phyloP scores from a whole-genome alignment of 1,284 basidiomycete species.

The Flammula alnicola region DNA sequence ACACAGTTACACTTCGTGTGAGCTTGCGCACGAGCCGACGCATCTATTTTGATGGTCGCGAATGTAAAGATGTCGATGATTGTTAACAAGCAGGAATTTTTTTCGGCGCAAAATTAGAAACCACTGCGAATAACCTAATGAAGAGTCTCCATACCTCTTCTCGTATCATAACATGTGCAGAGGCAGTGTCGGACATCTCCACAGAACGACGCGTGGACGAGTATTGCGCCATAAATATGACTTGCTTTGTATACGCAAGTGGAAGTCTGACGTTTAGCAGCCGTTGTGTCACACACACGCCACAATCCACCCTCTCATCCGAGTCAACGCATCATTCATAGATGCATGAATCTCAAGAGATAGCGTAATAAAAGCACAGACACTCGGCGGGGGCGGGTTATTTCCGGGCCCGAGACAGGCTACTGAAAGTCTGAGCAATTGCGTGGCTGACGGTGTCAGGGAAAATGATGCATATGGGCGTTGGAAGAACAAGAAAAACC shows the following conservation, averaged over 20 bases:
- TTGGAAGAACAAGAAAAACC: constrained; percentile 8
- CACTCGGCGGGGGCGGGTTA: constrained; percentile 26
- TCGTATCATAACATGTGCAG: no score
- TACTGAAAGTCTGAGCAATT: constrained; percentile 9
- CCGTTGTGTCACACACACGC: no score
- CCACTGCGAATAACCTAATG: no score
- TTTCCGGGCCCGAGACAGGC: constrained; percentile 20
- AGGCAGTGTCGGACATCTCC: no score
- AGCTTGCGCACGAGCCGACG: constrained; percentile 6
- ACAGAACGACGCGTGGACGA: no score
- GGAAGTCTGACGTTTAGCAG: no score
- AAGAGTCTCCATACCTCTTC: no score
- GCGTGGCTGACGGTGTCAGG: constrained; percentile 10
- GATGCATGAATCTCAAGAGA: constrained; percentile 4
- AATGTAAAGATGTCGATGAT: constrained; percentile 14
- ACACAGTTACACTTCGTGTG: constrained; percentile 8
- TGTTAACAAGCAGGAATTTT: constrained; percentile 3
- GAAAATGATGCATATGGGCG: constrained; percentile 7
- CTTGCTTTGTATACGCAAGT: no score
- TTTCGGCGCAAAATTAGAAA: constrained; percentile 6
- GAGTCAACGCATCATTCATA: no score
- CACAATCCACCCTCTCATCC: no score
- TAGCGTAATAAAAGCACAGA: constrained; percentile 3
- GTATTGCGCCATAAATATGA: no score
- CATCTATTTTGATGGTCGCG: constrained; percentile 17